Percentiles rank a stretch among this genome's conserved stretches.
phyloP scores from a whole-genome alignment of 768 basidiomycete species.

The Naganishia vaughanmartiniae region DNA sequence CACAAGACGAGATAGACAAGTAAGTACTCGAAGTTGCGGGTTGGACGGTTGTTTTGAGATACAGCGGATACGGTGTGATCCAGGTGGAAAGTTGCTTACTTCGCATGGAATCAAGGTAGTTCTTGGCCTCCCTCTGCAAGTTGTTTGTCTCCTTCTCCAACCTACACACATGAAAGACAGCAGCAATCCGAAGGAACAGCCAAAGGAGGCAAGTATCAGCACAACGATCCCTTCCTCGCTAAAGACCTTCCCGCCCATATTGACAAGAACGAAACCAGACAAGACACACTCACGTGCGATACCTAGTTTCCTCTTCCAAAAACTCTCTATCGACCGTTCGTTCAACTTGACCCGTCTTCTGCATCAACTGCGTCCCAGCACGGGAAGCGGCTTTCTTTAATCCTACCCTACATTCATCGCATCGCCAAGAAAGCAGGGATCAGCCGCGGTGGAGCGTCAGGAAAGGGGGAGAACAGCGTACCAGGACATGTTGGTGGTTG shows the following conservation, averaged over 20 bases:
- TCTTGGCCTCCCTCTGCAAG: slow-evolving; percentile 92
- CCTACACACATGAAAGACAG: slow-evolving; percentile 54
- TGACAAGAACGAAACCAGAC: not conserved
- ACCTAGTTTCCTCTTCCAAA: slow-evolving; percentile 85
- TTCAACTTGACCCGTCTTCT: slow-evolving; percentile 98
- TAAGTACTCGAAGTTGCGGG: slow-evolving; percentile 11
- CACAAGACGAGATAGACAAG: not conserved
- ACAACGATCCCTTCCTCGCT: no score
- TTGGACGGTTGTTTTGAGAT: not conserved
- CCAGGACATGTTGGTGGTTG: slow-evolving; percentile 11
- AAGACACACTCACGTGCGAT: slow-evolving; percentile 66
- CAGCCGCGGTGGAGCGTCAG: no score
- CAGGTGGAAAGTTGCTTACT: slow-evolving; percentile 57
- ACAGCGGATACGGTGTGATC: not conserved
- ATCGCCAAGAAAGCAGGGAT: not conserved
- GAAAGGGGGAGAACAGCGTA: not conserved
- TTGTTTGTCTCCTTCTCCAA: slow-evolving; percentile 94
- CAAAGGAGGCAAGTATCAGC: not conserved
- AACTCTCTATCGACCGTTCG: slow-evolving; percentile 92
- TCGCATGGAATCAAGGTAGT: slow-evolving; percentile 90
- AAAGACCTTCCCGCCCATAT: no score
- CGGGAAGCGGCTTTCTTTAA: slow-evolving; percentile 92
- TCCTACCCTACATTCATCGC: slow-evolving; percentile 44
- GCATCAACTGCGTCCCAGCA: slow-evolving; percentile 87
- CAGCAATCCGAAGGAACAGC: not conserved